Evolutionary conservation across 768 basidiomycete species (phyloP).

Genomic region (Pisolithus orientalis): DNA sequence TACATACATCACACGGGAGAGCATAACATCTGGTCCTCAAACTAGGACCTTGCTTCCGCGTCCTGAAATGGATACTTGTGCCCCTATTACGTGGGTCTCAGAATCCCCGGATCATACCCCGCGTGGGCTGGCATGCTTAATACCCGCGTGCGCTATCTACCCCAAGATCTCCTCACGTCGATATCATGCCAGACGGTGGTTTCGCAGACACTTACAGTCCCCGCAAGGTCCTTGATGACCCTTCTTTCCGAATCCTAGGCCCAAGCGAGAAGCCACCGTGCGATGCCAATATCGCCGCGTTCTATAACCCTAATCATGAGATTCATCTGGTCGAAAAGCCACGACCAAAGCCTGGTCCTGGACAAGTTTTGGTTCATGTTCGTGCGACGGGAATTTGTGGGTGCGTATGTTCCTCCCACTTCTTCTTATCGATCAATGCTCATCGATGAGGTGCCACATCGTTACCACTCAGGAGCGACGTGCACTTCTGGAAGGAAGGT

Average conservation of each 20-base stretch:
- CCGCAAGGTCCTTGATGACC: constrained; percentile 48
- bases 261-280: constrained; percentile 42
- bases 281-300: constrained; percentile 53
- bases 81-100: too few relatives aligned
- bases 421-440: neutral
- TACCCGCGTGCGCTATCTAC: too few relatives aligned
- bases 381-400: constrained; percentile 68
- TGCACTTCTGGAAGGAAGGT: constrained; percentile 71
- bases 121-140: neutral
- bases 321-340: constrained; percentile 67
- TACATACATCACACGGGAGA: constrained; percentile 10
- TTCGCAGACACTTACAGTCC: constrained; percentile 46
- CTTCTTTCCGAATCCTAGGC: constrained; percentile 47
- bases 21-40: neutral
- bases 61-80: too few relatives aligned
- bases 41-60: too few relatives aligned
- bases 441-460: neutral
- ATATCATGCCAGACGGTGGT: constrained; percentile 17
- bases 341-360: constrained; percentile 50
- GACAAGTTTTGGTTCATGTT: constrained; percentile 61
- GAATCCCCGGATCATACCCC: too few relatives aligned
- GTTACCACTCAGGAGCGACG: constrained; percentile 47
- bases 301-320: constrained; percentile 58
- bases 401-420: constrained; percentile 27
- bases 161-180: neutral